Base-by-base conservation (phyloP, 1,139 yeast species). In the Kodamaea arcana region DNA sequence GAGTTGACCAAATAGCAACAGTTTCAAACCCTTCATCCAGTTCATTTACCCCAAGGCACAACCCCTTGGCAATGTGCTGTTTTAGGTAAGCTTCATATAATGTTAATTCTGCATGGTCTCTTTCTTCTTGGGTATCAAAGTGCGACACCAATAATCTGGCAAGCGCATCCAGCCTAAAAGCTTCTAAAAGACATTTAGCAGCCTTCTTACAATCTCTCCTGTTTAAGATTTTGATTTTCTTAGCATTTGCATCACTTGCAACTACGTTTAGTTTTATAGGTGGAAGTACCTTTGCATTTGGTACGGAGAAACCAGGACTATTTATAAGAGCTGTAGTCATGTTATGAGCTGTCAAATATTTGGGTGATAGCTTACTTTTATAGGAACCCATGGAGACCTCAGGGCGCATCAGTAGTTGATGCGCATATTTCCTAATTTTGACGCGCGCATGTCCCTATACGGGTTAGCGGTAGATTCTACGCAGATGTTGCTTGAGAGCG, bases 1-100 rank as follows among this genome's bases (percentile, higher is more conserved):
- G 85, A 12, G 68, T 64, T 29, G 80, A 64, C 84, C 85, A 80
- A 25, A 78, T 55, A 8, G 81, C 75, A 18, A 80, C 81, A 4
- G 83, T 78, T 53, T 80, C 84, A 52, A 74, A 80, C 10, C 62
- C 65, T 9, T 68, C 69, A 4, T 63, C 62, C 4, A 53, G 41
- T 36, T 69, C 75, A 34, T 64, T 64, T 29, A 67, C 55, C 1
- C 76, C 83, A 24, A 78, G 52, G 15, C 72, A 79, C 13, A 76
- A 41, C 1, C 86, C 86, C 36, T 74, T 69, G 41, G 67, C 51
- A 29, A 80, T 64, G 50, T 78, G 83, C 35, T 80, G 80, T 39
- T 63, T 65, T 20, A 78, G 60, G 48, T 79, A 78, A 14, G 78
- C 73, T 46, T 75, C 81, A 46, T 75, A 79, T 31, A 79, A 59